These are phyloP conservation scores for Mucor circinelloides DNA, from an alignment of 371 early-diverging fungal species.

Conservation along the genomic window DNA sequence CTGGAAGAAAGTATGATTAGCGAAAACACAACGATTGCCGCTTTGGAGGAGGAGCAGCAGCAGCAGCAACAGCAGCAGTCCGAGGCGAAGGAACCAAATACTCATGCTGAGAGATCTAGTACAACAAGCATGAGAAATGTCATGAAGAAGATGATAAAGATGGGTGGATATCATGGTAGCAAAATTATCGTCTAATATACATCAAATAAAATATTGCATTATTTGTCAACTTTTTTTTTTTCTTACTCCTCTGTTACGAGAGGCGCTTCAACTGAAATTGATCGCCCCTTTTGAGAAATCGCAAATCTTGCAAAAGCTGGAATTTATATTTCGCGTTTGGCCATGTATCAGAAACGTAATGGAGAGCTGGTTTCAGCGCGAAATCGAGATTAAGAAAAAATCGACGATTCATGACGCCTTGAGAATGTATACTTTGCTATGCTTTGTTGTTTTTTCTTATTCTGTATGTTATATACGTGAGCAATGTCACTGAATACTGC, in stretches of 20 bases:
- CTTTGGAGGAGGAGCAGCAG: background rate
- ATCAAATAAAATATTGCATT: background rate
- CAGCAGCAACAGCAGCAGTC: slow-evolving; percentile 2
- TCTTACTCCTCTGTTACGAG: background rate
- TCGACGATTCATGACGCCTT: background rate
- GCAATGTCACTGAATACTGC: background rate
- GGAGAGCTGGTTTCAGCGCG: background rate
- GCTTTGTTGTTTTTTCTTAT: no score
- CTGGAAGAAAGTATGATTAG: slow-evolving; percentile 16
- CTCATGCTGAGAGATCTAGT: slow-evolving; percentile 3
- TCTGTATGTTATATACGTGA: no score
- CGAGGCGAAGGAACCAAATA: background rate
- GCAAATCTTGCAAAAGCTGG: background rate
- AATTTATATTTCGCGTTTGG: background rate
- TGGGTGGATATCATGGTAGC: slow-evolving; percentile 22
- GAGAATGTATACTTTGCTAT: background rate
- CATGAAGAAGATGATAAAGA: slow-evolving; percentile 41
- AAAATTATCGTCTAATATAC: background rate
- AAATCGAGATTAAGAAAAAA: background rate
- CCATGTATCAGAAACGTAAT: background rate
- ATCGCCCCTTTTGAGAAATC: no score
- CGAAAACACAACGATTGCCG: slow-evolving; percentile 9
- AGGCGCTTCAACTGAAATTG: background rate
- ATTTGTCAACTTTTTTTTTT: background rate
- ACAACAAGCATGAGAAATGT: slow-evolving; percentile 34